Percentiles rank a stretch among this genome's conserved stretches.
Conservation (phyloP, 495 filamentous ascomycete species). For the Tirmania nivea region DNA sequence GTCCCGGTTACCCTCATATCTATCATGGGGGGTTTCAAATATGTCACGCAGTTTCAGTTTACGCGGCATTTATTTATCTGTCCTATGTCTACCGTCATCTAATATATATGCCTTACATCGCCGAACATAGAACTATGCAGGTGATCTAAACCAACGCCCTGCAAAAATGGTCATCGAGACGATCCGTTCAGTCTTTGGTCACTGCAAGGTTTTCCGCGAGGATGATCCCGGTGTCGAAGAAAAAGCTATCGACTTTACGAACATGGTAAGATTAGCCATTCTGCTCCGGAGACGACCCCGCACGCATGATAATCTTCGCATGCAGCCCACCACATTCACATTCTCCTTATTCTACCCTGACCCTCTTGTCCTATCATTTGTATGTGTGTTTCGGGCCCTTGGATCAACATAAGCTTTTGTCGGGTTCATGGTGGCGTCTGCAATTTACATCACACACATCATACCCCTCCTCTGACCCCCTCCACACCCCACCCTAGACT, state of each 20-base stretch:
- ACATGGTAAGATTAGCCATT: constrained; percentile 39
- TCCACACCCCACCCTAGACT: too few relatives aligned
- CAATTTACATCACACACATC: too few relatives aligned
- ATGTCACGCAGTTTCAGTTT: not conserved
- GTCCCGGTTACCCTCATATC: constrained; percentile 13
- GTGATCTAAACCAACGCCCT: constrained; percentile 54
- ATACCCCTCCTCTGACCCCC: too few relatives aligned
- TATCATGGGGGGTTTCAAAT: not conserved
- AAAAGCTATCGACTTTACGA: constrained; percentile 51
- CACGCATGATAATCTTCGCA: too few relatives aligned
- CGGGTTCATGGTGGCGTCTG: too few relatives aligned
- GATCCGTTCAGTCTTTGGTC: constrained; percentile 12
- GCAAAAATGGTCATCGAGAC: constrained; percentile 23
- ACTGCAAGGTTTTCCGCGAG: constrained; percentile 36
- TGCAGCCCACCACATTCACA: too few relatives aligned
- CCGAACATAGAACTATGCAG: constrained; percentile 68
- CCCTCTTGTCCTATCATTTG: too few relatives aligned
- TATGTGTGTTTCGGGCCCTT: too few relatives aligned
- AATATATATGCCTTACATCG: not conserved
- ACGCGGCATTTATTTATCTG: not conserved
- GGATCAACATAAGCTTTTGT: too few relatives aligned
- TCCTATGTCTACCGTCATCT: not conserved
- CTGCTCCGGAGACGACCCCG: not conserved
- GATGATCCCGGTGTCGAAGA: constrained; percentile 25
- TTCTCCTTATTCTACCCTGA: too few relatives aligned